phyloP scores from a whole-genome alignment of 2,329 filamentous ascomycete species.

The Graphiopsis chlorocephala region DNA sequence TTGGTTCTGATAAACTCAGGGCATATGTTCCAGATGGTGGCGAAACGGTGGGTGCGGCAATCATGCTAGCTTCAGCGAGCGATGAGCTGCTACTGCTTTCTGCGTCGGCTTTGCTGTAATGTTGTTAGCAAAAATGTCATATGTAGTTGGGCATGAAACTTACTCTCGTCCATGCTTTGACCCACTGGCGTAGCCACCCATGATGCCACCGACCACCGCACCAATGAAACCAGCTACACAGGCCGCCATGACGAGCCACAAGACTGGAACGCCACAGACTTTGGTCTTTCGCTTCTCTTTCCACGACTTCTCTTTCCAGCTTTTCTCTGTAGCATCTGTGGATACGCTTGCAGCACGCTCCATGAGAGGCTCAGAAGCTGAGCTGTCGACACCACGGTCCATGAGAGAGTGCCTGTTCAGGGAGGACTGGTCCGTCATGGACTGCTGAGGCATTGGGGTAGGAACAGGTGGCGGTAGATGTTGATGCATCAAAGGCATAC shows the following conservation, averaged over 20 bases:
- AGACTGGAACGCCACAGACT: conserved; percentile 36
- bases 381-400: conserved; percentile 16
- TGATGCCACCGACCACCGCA: conserved; percentile 33
- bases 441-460: conserved; percentile 25
- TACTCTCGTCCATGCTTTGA: conserved; percentile 25
- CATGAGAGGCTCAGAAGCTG: conserved; percentile 18
- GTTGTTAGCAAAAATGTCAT: conserved; percentile 7
- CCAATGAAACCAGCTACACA: conserved; percentile 32
- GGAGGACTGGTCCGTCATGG: conserved; percentile 35
- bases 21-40: conserved; percentile 56
- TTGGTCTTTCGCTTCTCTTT: conserved; percentile 38
- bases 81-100: conserved; percentile 20
- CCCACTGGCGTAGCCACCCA: conserved; percentile 34
- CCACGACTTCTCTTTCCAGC: conserved; percentile 38
- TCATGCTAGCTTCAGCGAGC: conserved; percentile 36
- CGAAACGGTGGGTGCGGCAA: conserved; percentile 50
- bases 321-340: conserved; percentile 22
- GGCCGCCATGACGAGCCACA: conserved; percentile 32
- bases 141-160: conserved; percentile 10
- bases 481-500: conserved; percentile 36
- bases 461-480: conserved; percentile 27
- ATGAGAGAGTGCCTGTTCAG: conserved; percentile 18
- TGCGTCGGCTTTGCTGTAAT: conserved; percentile 9
- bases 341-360: conserved; percentile 1
- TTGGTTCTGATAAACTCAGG: conserved; percentile 53